Base-by-base conservation (phyloP, 2,329 filamentous ascomycete genomes). In the Monilinia vaccinii-corymbosi region DNA sequence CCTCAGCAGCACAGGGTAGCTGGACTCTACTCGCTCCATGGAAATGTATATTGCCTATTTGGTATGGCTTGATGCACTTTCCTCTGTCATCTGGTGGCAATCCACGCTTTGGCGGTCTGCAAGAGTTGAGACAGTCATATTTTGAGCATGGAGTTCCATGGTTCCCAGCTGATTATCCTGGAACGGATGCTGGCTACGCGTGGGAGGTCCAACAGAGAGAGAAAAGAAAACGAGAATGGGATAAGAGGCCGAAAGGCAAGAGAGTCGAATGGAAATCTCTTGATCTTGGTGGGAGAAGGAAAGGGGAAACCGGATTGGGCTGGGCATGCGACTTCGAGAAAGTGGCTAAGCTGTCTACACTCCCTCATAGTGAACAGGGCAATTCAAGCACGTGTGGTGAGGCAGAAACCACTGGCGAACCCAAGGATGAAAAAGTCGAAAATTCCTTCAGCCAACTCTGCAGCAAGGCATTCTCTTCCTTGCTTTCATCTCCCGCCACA, bases 21-120 rank as follows among this genome's bases (percentile, higher is more conserved):
- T 97, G 91, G 91, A 94, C 86, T 0, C 72, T 97, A 1, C 78
- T 97, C 28, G 80, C 94, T 3, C 94, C 94, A 0, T 97, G 93
- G 91, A 91, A 89, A 70, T 96, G 89, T 67, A 87, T 97, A 40
- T 78, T 84, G 40, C 84, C 90, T 0, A 78, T 97, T 36, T 99
- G 94, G 94, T 87, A 93, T 67, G 85, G 84, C 50, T 75, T 97
- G 16, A 87, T 96, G 75, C 91, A 91, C 70, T 91, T 86, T 62
- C 89, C 90, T 0, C 78, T 95, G 0, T 88, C 85, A 0, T 88
- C 85, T 1, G 91, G 91, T 9, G 86, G 87, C 0, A 95, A 91
- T 62, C 88, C 90, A 1, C 81, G 87, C 28, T 91, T 96, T 66
- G 93, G 89, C 1, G 93, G 94, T 0, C 69, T 97, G 36, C 80